phyloP scores from a whole-genome alignment of 202 grass and related monocot species.

The Digitaria exilis region DNA sequence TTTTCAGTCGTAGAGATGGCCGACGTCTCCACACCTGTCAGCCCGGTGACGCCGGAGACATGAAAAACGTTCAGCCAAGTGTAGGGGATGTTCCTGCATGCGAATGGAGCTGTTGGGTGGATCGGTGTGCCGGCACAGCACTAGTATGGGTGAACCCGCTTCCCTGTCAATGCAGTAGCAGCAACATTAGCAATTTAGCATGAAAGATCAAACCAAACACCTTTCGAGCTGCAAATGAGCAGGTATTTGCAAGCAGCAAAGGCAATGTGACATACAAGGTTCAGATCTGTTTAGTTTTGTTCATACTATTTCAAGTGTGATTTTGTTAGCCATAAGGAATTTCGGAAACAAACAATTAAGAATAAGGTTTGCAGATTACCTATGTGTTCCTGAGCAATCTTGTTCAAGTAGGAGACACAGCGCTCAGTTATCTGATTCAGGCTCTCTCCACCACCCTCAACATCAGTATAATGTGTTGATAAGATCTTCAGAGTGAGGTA shows the following conservation, averaged over 20 bases:
- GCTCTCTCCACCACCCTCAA: conserved; percentile 88
- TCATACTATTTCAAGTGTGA: no score
- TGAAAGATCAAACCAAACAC: no score
- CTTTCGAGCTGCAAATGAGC: not conserved
- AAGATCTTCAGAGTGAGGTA: not conserved
- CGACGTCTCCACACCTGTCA: conserved; percentile 47
- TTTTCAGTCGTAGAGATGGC: conserved; percentile 44
- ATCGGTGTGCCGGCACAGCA: conserved; percentile 50
- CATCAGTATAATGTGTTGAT: not conserved
- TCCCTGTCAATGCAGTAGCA: conserved; percentile 34
- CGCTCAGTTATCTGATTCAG: conserved; percentile 51
- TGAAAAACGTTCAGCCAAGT: conserved; percentile 55
- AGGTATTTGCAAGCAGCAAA: not conserved
- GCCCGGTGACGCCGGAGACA: conserved; percentile 39
- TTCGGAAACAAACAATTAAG: not conserved
- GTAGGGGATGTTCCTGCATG: conserved; percentile 53
- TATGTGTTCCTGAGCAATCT: conserved; percentile 51
- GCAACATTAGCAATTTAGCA: no score
- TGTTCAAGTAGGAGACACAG: conserved; percentile 52
- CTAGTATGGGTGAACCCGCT: conserved; percentile 57
- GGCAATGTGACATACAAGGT: not conserved
- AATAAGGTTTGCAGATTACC: conserved; percentile 34
- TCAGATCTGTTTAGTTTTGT: not conserved
- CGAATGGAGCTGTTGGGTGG: conserved; percentile 22
- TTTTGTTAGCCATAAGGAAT: not conserved